Evolutionary conservation across 306 rosid genomes (phyloP), one percentile per base, ranked within the genome.

Genomic region (Quercus variabilis): DNA sequence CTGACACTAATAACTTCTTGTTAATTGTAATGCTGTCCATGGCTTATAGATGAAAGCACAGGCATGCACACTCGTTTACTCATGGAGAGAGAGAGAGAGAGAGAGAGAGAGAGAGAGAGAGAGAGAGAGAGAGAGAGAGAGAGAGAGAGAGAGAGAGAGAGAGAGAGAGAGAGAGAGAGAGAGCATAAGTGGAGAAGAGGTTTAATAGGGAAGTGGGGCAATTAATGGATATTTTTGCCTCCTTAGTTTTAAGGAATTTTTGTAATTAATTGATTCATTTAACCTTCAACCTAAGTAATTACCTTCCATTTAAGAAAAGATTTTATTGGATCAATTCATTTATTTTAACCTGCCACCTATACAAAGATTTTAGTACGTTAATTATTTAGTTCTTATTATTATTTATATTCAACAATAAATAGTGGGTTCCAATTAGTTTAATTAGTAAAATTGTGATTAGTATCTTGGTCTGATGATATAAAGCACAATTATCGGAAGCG

Each of bases 11-110:
- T 3, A 52, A 54, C 60, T 80, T 4, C 18, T 9, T 54, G 11
- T 43, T 59, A 63, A 52, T 59, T 62, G 55, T n/a, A 25, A 31
- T 28, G 2, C 75, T 63, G 20, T 78, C 71, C 80, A 83, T 83
- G 41, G 67, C 28, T 51, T 8, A 68, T 30, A 46, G 57, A 56
- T 55, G 15, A 33, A 19, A 1, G 6, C 65, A 23, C 12, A 59
- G 5, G 69, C 6, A 55, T 46, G 68, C 58, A 60, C 31, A 59
- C 15, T 23, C 30, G 1, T 12, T 10, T 5, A 23, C 4, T 13
- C 0, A 3, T 14, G 54, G 6, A 13, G 18, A 59, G 20, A 76
- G 6, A 65, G 21, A 73, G 69, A 74, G 70, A 63, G 54, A 35
- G 71, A 31, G 71, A 30, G 71, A 65, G 70, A 30, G 12, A 59